Evolutionary conservation across 345 rosid species (phyloP), one percentile per base, ranked within the genome.

Genomic region (Bruguiera sexangula): DNA sequence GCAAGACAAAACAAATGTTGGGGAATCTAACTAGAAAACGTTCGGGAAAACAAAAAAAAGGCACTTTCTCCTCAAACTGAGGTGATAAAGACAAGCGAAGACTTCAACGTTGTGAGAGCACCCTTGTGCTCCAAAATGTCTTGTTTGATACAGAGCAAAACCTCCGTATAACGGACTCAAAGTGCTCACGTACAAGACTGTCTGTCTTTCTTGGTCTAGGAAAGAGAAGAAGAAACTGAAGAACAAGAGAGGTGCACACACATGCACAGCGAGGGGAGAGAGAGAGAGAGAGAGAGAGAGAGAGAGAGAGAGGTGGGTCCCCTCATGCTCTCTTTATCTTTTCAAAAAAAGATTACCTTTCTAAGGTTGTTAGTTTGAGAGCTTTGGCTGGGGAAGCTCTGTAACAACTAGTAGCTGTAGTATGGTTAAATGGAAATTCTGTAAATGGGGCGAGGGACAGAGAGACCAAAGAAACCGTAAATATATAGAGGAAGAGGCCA

Each of bases 301-400:
- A 57, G 77, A 66, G 62, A 63, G 70, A 61, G 54, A 50, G 37
- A 75, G 21, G 83, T 69, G 83, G 77, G 78, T 73, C 83, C 83
- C 80, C 53, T 75, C 6, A 43, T 48, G 15, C 58, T 6, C 68
- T 76, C 83, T 81, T 73, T 76, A 77, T 82, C 43, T 82, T 87
- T 80, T 73, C 84, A 59, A 80, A 81, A 43, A 78, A 80, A 81
- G 87, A 81, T 83, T 77, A 82, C 89, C 86, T 80, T 88, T 84
- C 65, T 15, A 62, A 77, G 77, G 71, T 63, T 63, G 80, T 76
- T 74, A 76, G 80, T 62, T 60, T 63, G 78, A 60, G 73, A 80
- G 72, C 77, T 68, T 68, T 60, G 80, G 77, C 76, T 70, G 74
- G 78, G 85, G 84, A 71, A 56, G 62, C 77, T 68, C 73, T 69